A percentile compares a stretch with the other conserved stretches of the same genome.
Conservation (phyloP, 2,329 filamentous ascomycete species). For the Myrmaecium sp. region DNA sequence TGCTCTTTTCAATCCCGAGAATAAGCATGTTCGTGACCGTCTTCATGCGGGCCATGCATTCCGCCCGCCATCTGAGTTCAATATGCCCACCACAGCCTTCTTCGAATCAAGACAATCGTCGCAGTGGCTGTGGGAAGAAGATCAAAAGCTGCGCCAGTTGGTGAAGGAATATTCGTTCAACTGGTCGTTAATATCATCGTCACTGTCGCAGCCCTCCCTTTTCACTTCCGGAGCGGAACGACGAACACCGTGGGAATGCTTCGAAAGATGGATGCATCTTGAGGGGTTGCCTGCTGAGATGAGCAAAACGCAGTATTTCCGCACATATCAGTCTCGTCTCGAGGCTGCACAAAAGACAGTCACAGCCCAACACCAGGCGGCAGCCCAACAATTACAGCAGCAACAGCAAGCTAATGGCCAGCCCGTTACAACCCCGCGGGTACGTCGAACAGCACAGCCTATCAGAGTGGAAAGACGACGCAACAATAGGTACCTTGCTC, state of each 20-base stretch:
- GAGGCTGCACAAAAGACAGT: slow-evolving; percentile 45
- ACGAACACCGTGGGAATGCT: slow-evolving; percentile 94
- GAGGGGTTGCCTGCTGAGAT: slow-evolving; percentile 86
- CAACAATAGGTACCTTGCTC: slow-evolving; percentile 69
- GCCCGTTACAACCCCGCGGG: slow-evolving; percentile 34
- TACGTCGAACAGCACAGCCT: slow-evolving; percentile 58
- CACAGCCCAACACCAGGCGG: slow-evolving; percentile 38
- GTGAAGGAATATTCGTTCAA: slow-evolving; percentile 94
- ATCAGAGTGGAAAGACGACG: slow-evolving; percentile 73
- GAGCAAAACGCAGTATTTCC: slow-evolving; percentile 91
- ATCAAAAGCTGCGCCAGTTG: slow-evolving; percentile 70
- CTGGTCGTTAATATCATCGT: slow-evolving; percentile 83
- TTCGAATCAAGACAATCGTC: slow-evolving; percentile 77
- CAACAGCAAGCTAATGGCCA: slow-evolving; percentile 34
- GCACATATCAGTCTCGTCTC: slow-evolving; percentile 47
- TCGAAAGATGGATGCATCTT: slow-evolving; percentile 86
- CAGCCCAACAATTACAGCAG: slow-evolving; percentile 37
- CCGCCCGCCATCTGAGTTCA: slow-evolving; percentile 75
- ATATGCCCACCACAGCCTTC: slow-evolving; percentile 79
- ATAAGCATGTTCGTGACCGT: slow-evolving; percentile 76
- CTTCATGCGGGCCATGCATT: slow-evolving; percentile 87
- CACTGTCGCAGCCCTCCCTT: slow-evolving; percentile 54
- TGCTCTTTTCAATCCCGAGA: slow-evolving; percentile 76
- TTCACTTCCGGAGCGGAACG: slow-evolving; percentile 79
- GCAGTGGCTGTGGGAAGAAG: slow-evolving; percentile 80